These are phyloP conservation scores for Penicillium psychrosexuale DNA, from an alignment of 2,329 filamentous ascomycete genomes.

Conservation along the genomic window DNA sequence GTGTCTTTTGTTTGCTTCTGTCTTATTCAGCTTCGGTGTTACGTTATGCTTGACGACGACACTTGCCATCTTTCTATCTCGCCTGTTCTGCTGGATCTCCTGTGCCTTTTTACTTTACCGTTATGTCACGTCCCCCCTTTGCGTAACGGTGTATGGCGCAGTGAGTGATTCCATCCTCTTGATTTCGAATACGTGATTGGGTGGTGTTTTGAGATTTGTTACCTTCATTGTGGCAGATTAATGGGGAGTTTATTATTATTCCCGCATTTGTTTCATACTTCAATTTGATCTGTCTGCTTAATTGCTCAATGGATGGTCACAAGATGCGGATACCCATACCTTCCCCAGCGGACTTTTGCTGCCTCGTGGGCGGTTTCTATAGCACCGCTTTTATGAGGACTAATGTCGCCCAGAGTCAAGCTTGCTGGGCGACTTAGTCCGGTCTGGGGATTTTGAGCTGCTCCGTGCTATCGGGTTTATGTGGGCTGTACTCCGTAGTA, in stretches of 20 bases:
- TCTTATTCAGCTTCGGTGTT: conserved; percentile 2
- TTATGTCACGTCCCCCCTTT: background rate
- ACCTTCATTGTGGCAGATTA: background rate
- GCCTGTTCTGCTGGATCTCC: conserved; percentile 3
- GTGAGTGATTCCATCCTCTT: conserved; percentile 6
- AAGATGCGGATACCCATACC: background rate
- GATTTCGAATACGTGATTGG: conserved; percentile 7
- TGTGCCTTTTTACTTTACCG: background rate
- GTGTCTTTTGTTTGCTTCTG: background rate
- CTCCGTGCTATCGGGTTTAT: background rate
- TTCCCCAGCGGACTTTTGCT: background rate
- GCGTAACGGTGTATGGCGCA: conserved; percentile 21
- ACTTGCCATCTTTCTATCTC: background rate
- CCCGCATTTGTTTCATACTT: background rate
- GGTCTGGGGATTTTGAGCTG: background rate
- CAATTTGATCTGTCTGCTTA: background rate
- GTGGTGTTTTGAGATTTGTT: conserved; percentile 16
- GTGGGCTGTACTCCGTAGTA: too few species aligned
- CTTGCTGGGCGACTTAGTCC: background rate
- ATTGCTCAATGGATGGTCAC: too few species aligned
- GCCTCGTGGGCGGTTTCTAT: background rate
- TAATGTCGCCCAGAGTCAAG: background rate
- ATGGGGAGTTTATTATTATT: background rate
- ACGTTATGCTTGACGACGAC: background rate
- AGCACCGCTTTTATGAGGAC: background rate